Conservation (phyloP, 108 stramenopile species). For the Skeletonema tropicum region DNA sequence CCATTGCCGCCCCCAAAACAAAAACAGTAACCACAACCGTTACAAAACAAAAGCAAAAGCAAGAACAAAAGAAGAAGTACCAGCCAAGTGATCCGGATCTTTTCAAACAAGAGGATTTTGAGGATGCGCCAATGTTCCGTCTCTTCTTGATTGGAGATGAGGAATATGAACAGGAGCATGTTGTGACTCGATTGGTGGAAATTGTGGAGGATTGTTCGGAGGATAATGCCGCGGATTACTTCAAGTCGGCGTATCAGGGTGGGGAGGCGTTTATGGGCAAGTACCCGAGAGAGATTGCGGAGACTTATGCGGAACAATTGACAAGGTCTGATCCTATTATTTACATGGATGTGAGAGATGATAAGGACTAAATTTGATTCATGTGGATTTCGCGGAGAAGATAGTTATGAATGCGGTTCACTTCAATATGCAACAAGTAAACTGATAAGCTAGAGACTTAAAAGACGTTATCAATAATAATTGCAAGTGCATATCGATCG, state of each 20-base stretch:
- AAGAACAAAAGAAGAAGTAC: constrained; percentile 42
- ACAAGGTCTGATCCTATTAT: constrained; percentile 89
- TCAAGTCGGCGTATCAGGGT: constrained; percentile 60
- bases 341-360: constrained; percentile 79
- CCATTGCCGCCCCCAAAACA: constrained; percentile 75
- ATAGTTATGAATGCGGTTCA: too few species aligned
- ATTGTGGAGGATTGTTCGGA: constrained; percentile 83
- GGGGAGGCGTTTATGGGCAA: constrained; percentile 87
- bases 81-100: constrained; percentile 59
- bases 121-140: constrained; percentile 92
- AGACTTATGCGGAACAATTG: constrained; percentile 86
- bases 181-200: constrained; percentile 73
- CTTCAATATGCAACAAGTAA: background rate
- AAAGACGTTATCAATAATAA: background rate
- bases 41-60: constrained; percentile 57
- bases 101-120: constrained; percentile 70
- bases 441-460: background rate
- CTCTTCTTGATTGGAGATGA: constrained; percentile 89
- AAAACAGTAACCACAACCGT: constrained; percentile 52
- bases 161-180: constrained; percentile 85
- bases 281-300: constrained; percentile 81
- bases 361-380: constrained; percentile 53
- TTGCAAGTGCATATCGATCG: background rate
- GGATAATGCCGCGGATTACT: constrained; percentile 67
- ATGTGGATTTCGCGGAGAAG: background rate